Conservation (phyloP, 495 filamentous ascomycete genomes). For the Penicillium cataractarum region DNA sequence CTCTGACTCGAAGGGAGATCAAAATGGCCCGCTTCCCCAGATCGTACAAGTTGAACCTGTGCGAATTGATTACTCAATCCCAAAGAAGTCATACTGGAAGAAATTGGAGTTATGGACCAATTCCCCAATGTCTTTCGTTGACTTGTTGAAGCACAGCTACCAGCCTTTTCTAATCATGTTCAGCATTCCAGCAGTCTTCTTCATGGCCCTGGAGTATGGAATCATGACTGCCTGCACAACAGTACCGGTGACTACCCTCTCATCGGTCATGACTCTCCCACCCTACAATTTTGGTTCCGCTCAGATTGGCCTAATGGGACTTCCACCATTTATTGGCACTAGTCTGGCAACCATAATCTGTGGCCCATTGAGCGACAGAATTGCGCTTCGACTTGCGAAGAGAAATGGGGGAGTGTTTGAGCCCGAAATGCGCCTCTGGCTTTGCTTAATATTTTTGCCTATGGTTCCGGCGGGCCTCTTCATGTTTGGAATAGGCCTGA, state of each 20-base stretch:
- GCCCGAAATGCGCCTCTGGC: constrained; percentile 41
- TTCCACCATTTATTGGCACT: constrained; percentile 41
- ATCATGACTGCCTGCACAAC: constrained; percentile 37
- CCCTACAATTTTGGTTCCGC: constrained; percentile 45
- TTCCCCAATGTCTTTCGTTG: constrained; percentile 21
- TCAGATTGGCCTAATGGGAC: constrained; percentile 40
- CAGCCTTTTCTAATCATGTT: constrained; percentile 32
- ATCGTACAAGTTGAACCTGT: not conserved
- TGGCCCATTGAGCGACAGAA: constrained; percentile 42
- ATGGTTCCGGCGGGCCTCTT: constrained; percentile 34
- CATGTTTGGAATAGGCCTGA: constrained; percentile 38
- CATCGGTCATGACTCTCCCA: constrained; percentile 34
- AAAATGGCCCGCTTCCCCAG: not conserved
- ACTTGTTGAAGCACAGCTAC: constrained; percentile 28
- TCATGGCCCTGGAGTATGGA: constrained; percentile 39
- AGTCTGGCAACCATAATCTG: constrained; percentile 35
- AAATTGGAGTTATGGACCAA: constrained; percentile 22
- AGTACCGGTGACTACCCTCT: constrained; percentile 36
- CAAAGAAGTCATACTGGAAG: constrained; percentile 22
- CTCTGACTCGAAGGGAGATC: not conserved
- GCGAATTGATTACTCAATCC: constrained; percentile 23
- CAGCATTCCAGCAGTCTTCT: constrained; percentile 40
- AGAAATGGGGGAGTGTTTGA: constrained; percentile 41
- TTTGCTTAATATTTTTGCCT: constrained; percentile 24
- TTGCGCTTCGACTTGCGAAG: constrained; percentile 30